phyloP scores from a whole-genome alignment of 2,329 filamentous ascomycete genomes.

The Fusarium albidum region DNA sequence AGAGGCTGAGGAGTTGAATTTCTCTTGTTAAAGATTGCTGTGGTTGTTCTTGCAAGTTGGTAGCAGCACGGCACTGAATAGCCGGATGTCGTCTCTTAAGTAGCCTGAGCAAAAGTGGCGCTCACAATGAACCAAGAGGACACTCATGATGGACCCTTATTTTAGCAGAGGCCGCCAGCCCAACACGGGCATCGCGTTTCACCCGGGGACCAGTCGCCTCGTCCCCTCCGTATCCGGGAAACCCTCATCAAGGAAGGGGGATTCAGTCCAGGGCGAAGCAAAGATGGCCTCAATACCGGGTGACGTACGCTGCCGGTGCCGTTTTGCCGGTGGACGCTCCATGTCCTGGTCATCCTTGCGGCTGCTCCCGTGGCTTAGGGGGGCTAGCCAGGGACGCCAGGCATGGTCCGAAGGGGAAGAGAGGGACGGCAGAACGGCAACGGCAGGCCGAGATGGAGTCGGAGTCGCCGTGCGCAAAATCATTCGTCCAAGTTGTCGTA shows the following conservation, averaged over 20 bases:
- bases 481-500: constrained; percentile 20
- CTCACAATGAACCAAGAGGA: constrained; percentile 26
- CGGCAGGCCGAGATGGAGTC: constrained; percentile 24
- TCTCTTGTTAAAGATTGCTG: constrained; percentile 19
- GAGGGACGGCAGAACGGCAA: constrained; percentile 31
- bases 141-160: neutral
- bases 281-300: neutral
- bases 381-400: constrained; percentile 12
- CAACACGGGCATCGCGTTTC: neutral
- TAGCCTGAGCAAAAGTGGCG: constrained; percentile 19
- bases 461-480: constrained; percentile 17
- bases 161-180: neutral
- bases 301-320: constrained; percentile 32
- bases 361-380: constrained; percentile 21
- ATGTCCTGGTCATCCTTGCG: constrained; percentile 9
- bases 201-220: neutral
- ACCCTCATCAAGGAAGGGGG: no score
- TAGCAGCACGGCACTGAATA: constrained; percentile 20
- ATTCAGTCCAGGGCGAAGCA: no score
- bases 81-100: constrained; percentile 26
- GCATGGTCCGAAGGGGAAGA: neutral
- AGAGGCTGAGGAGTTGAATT: constrained; percentile 13
- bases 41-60: constrained; percentile 17
- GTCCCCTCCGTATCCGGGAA: no score
- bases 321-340: constrained; percentile 26